phyloP scores from a whole-genome alignment of 2,329 filamentous ascomycete genomes.

The Colletotrichum tamarilloi region DNA sequence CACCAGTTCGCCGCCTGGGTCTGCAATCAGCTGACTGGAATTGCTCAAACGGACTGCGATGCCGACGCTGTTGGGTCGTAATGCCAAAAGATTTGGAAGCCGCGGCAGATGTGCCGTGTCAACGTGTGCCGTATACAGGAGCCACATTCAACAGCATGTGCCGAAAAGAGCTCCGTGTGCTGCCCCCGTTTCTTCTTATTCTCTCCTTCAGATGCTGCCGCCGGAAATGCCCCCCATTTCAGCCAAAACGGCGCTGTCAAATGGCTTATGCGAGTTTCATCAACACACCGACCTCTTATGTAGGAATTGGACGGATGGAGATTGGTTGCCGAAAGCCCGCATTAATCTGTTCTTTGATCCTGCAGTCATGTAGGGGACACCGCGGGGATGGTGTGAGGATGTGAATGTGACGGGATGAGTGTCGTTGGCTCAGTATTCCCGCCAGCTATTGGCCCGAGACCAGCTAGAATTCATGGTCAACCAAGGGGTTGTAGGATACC shows the following conservation, averaged over 20 bases:
- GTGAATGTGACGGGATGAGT: conserved; percentile 6
- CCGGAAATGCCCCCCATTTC: conserved; percentile 22
- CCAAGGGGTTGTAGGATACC: not conserved
- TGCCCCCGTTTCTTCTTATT: not conserved
- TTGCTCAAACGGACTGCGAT: not conserved
- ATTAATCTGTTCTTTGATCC: conserved; percentile 12
- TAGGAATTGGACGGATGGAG: conserved; percentile 11
- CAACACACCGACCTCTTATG: not conserved
- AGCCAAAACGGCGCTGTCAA: conserved; percentile 23
- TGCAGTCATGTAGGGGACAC: conserved; percentile 1
- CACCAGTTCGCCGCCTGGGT: not conserved
- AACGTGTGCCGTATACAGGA: not conserved
- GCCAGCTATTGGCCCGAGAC: conserved; percentile 10
- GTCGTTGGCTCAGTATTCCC: conserved; percentile 11
- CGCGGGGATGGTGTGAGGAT: not conserved
- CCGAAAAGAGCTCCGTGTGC: conserved; percentile 25
- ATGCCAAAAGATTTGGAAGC: conserved; percentile 22
- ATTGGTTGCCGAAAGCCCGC: conserved; percentile 22
- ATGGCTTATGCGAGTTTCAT: conserved; percentile 32
- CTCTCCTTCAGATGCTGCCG: conserved; percentile 17
- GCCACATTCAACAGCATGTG: conserved; percentile 1
- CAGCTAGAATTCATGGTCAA: not conserved
- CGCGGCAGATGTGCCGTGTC: not conserved
- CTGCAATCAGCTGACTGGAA: conserved; percentile 26
- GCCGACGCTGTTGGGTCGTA: not conserved